phyloP scores from a whole-genome alignment of 208 protist species.

The Leishmania mexicana region DNA sequence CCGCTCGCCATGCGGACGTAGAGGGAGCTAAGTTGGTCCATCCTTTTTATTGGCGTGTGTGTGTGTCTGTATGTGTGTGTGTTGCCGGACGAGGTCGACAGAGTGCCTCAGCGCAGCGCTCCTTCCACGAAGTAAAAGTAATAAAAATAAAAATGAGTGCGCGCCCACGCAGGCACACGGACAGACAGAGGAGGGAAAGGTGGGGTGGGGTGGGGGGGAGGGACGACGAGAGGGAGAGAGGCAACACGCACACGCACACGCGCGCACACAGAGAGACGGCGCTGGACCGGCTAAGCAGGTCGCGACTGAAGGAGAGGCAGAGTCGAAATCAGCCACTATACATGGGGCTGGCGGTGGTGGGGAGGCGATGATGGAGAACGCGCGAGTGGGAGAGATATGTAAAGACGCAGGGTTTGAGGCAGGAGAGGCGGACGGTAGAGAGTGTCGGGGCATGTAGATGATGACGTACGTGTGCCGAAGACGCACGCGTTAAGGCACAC shows the following conservation, averaged over 20 bases:
- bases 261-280: not conserved
- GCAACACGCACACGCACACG: not conserved
- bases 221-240: not conserved
- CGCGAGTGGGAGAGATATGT: not conserved
- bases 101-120: not conserved
- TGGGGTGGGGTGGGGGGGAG: not conserved
- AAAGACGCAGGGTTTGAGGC: not conserved
- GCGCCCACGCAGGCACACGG: not conserved
- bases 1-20: conserved; percentile 82
- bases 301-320: not conserved
- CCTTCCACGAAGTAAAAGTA: conserved; percentile 1
- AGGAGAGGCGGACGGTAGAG: not conserved
- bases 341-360: not conserved
- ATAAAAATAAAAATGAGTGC: conserved; percentile 16
- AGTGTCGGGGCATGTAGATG: not conserved
- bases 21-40: conserved; percentile 81
- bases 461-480: not conserved
- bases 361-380: not conserved
- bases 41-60: conserved; percentile 4
- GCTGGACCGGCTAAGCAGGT: not conserved
- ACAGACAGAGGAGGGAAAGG: not conserved
- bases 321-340: not conserved
- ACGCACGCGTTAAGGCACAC: not conserved
- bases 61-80: too few relatives aligned
- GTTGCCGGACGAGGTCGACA: not conserved